A percentile compares a stretch with the other conserved stretches of the same genome.
Conservation (phyloP, 1,284 basidiomycete species). For the Waitea zeae region DNA sequence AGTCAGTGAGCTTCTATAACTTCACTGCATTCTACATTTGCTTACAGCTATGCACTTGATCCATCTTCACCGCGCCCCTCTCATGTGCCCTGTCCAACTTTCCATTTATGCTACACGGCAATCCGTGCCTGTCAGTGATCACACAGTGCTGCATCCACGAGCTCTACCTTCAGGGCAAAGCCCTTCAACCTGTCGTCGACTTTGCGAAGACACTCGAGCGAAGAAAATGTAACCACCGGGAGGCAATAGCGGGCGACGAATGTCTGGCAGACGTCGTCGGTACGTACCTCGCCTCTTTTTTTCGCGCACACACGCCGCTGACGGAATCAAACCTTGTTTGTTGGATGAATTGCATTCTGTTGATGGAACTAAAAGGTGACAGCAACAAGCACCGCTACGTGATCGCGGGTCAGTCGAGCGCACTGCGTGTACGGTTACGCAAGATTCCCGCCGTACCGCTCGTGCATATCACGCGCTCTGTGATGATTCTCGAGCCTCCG, state of each 20-base stretch:
- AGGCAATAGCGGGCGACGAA: slow-evolving; percentile 66
- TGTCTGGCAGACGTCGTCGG: slow-evolving; percentile 76
- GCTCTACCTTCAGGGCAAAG: slow-evolving; percentile 65
- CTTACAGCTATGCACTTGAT: not conserved
- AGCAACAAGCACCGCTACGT: slow-evolving; percentile 85
- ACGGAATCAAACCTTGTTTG: not conserved
- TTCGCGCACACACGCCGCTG: slow-evolving; percentile 2
- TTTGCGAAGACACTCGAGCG: slow-evolving; percentile 89
- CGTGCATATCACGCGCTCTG: slow-evolving; percentile 77
- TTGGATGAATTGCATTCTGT: no score
- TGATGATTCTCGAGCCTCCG: slow-evolving; percentile 81
- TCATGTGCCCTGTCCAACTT: slow-evolving; percentile 2
- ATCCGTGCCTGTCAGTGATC: slow-evolving; percentile 86
- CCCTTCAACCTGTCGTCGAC: slow-evolving; percentile 59
- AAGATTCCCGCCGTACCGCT: slow-evolving; percentile 70
- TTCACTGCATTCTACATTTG: no score
- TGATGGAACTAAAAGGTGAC: no score
- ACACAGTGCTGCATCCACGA: slow-evolving; percentile 91
- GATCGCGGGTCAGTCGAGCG: slow-evolving; percentile 62
- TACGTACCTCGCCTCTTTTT: slow-evolving; percentile 22
- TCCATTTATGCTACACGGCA: not conserved
- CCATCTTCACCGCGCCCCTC: slow-evolving; percentile 1
- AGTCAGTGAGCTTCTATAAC: no score
- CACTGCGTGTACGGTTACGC: slow-evolving; percentile 49
- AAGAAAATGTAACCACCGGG: slow-evolving; percentile 86